These are phyloP conservation scores for Pleoardoris graminearum DNA, from an alignment of 2,329 filamentous ascomycete genomes.

Conservation along the genomic window DNA sequence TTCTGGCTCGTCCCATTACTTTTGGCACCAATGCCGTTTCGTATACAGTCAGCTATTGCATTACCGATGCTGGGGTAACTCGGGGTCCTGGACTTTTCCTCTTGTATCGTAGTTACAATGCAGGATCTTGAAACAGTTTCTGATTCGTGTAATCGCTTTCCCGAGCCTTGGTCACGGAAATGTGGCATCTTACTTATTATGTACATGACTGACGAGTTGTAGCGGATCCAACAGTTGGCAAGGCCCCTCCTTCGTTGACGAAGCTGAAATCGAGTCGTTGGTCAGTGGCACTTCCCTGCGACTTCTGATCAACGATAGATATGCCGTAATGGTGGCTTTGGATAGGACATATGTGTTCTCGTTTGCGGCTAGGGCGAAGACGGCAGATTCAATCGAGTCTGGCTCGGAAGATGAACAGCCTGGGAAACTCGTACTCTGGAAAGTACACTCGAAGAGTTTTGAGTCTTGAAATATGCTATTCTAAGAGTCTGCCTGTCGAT, in stretches of 20 bases:
- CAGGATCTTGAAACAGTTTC: too few species aligned
- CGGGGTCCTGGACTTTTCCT: too few species aligned
- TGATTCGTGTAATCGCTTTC: too few species aligned
- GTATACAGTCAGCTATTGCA: too few species aligned
- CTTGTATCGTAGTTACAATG: too few species aligned
- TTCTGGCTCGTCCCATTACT: background rate
- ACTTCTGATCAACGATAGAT: constrained; percentile 9
- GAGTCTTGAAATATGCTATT: background rate
- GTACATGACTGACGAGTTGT: background rate
- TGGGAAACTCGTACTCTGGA: background rate
- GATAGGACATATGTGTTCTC: constrained; percentile 4
- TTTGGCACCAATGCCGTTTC: too few species aligned
- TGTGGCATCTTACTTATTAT: too few species aligned
- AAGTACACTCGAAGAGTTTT: background rate
- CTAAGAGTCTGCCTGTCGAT: too few species aligned
- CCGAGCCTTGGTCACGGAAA: too few species aligned
- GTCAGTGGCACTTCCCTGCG: background rate
- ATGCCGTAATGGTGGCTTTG: background rate
- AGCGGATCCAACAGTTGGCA: background rate
- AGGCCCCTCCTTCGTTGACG: background rate
- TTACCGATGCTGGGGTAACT: too few species aligned
- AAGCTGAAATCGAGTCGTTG: background rate
- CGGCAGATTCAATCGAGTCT: background rate
- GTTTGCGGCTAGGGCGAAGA: background rate
- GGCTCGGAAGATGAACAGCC: background rate